Percentiles rank a stretch among this genome's conserved stretches.
phyloP scores from a whole-genome alignment of 306 rosid genomes.

The Vigna reflexopilosa region DNA sequence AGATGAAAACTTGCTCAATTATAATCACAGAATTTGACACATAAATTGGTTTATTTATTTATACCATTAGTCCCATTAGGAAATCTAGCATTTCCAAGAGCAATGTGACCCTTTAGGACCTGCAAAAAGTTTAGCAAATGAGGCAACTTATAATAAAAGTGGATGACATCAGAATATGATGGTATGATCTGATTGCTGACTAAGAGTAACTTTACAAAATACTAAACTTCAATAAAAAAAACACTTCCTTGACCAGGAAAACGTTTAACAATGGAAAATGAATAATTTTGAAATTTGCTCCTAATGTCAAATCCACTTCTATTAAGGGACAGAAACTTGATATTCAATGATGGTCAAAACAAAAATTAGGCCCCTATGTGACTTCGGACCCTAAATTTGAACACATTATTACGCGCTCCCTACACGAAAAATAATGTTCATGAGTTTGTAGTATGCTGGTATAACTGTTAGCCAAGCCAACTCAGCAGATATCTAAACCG shows the following conservation, averaged over 20 bases:
- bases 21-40: constrained; percentile 31
- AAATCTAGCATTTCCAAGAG: constrained; percentile 89
- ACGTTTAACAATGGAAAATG: neutral
- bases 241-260: neutral
- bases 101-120: constrained; percentile 97
- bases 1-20: constrained; percentile 20
- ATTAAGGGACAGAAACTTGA: constrained; percentile 18
- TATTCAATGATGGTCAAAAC: constrained; percentile 16
- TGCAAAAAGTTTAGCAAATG: constrained; percentile 52
- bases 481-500: neutral
- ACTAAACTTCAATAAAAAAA: constrained; percentile 1
- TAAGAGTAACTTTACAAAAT: constrained; percentile 19
- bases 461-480: neutral
- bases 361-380: neutral
- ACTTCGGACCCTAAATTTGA: neutral
- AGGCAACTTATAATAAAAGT: constrained; percentile 31
- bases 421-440: neutral
- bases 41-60: constrained; percentile 14
- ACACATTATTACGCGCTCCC: neutral
- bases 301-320: constrained; percentile 15
- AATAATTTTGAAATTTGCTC: constrained; percentile 19
- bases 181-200: constrained; percentile 10
- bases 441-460: neutral
- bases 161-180: neutral
- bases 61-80: constrained; percentile 97